phyloP scores from a whole-genome alignment of 441 rosid genomes.

The Arabidopsis hybrid region DNA sequence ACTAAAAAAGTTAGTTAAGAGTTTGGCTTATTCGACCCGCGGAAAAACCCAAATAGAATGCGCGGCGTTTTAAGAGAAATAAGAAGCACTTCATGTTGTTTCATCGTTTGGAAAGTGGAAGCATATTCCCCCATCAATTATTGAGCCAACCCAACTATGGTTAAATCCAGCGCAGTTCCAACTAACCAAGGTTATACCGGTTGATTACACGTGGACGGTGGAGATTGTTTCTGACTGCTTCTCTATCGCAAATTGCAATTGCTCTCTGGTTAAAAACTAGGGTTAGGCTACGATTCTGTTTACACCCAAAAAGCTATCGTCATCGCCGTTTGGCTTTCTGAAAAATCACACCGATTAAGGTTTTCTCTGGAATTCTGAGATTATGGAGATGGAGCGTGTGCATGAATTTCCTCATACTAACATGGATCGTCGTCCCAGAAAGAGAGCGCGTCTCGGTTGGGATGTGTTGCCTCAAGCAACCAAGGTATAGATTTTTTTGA shows the following conservation, averaged over 20 bases:
- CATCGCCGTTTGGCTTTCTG: constrained; percentile 20
- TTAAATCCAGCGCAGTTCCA: constrained; percentile 42
- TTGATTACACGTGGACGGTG: constrained; percentile 60
- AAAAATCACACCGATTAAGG: background rate
- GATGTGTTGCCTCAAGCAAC: constrained; percentile 68
- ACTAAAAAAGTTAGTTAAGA: background rate
- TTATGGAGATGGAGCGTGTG: constrained; percentile 93
- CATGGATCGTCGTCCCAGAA: constrained; percentile 87
- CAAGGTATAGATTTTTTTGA: constrained; percentile 54
- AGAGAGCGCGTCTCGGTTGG: constrained; percentile 94
- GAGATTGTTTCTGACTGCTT: constrained; percentile 38
- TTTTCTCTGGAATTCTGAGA: constrained; percentile 24
- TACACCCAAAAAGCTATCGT: constrained; percentile 2
- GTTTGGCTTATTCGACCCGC: constrained; percentile 8
- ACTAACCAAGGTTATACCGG: constrained; percentile 44
- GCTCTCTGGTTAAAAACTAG: constrained; percentile 53
- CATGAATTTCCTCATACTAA: constrained; percentile 70
- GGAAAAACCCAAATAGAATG: constrained; percentile 8
- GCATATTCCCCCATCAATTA: constrained; percentile 40
- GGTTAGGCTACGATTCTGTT: constrained; percentile 36
- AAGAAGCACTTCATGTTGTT: constrained; percentile 27
- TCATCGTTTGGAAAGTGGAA: background rate
- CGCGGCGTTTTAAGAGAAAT: constrained; percentile 14
- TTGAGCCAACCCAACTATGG: constrained; percentile 54
- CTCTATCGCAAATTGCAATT: constrained; percentile 32